Base-by-base conservation (phyloP, 495 filamentous ascomycete species). In the Chaetomidium leptoderma region DNA sequence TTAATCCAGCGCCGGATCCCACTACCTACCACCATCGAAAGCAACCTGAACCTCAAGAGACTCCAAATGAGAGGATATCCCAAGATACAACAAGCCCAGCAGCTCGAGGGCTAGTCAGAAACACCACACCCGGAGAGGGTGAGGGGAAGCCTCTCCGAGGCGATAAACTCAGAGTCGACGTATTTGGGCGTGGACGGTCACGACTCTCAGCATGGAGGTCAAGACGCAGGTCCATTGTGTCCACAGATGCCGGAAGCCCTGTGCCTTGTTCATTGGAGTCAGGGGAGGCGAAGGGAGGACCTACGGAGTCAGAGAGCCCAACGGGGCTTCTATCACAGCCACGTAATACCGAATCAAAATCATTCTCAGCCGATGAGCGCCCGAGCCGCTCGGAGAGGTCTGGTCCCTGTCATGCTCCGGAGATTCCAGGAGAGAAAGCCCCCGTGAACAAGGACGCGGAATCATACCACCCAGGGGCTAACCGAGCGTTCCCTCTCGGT, bases 171-270 rank as follows among this genome's bases (percentile, higher is more conserved):
- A 55, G 24, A n/a, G n/a, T 32, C 14, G 42, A 56, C 10, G 40
- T 59, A 10, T 51, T 61, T 24, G 57, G 53, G 13, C 51, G 49
- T 10, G 59, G 55, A 17, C 53, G 55, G 2, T 58, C 63, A 16
- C 62, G 50, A 21, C 29, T 61, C 17, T 21, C 57, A n/a, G 57
- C 42, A 13, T 65, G 58, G 57, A 58, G 30, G 45, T 52, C 53
- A 21, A 60, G 50, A 32, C 59, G 62, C 14, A 58, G 42, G 11
- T 29, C 43, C 10, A 19, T 36, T n/a, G 35, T 40, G 7, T 57
- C 63, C 1, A 49, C 35, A 6, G 40, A 55, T 13, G 14, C 36
- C 13, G 55, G 37, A 17, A 61, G 35, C 17, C 39, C 59, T 9
- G 11, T 36, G 0, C 16, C 39, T 9, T 27, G 23, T 1, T 42